These are phyloP conservation scores for Hysterangium stoloniferum DNA, from an alignment of 768 basidiomycete genomes.

Conservation along the genomic window DNA sequence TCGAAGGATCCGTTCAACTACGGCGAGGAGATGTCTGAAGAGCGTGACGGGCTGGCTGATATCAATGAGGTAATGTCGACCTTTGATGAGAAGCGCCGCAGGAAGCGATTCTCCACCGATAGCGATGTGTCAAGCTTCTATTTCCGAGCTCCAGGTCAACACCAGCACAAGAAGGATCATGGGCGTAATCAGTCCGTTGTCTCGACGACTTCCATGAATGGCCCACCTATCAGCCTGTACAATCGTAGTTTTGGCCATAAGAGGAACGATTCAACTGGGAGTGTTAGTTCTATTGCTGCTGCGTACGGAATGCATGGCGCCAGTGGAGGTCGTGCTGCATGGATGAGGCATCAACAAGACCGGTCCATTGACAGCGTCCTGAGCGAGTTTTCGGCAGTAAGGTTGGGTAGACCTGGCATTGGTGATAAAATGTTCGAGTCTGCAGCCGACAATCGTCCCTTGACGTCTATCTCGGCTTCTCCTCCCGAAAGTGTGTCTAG, in stretches of 20 bases:
- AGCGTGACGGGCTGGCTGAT: not conserved
- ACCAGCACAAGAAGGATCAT: constrained; percentile 39
- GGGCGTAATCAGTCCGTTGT: constrained; percentile 47
- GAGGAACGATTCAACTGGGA: constrained; percentile 51
- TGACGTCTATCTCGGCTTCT: constrained; percentile 59
- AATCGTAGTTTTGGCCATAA: constrained; percentile 52
- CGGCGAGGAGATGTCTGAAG: constrained; percentile 20
- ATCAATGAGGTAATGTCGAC: not conserved
- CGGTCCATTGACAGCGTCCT: constrained; percentile 55
- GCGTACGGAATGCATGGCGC: constrained; percentile 49
- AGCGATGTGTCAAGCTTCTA: constrained; percentile 77
- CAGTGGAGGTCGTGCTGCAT: constrained; percentile 47
- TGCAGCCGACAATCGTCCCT: constrained; percentile 39
- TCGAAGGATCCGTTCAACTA: constrained; percentile 69
- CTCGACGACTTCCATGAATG: constrained; percentile 42
- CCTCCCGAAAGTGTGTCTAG: constrained; percentile 39
- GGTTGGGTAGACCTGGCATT: constrained; percentile 62
- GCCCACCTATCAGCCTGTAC: constrained; percentile 65
- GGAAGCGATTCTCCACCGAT: constrained; percentile 46
- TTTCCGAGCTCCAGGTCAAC: constrained; percentile 39
- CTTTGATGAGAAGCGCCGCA: constrained; percentile 23
- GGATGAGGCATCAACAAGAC: constrained; percentile 50
- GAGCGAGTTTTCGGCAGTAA: constrained; percentile 52
- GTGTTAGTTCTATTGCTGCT: constrained; percentile 48
- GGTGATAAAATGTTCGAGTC: constrained; percentile 87